Base-by-base conservation (phyloP, 139 green algal species). In the Astrephomene gubernaculifera region DNA sequence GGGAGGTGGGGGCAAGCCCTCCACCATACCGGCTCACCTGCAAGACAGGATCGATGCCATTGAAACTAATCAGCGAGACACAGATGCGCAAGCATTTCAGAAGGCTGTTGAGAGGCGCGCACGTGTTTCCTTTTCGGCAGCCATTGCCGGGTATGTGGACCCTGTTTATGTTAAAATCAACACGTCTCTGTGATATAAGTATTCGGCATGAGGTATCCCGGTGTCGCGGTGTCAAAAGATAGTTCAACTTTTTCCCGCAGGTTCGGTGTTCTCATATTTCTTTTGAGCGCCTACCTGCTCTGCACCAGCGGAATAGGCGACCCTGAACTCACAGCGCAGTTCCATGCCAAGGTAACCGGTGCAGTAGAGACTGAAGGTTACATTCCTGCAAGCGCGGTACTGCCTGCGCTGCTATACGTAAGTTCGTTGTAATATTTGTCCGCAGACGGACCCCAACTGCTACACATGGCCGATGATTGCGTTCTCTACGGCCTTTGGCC, bases 391-490 rank as follows among this genome's bases (percentile, higher is more conserved):
- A n/a, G n/a, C n/a, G n/a, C n/a, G n/a, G n/a, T n/a, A n/a, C n/a
- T n/a, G n/a, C n/a, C n/a, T n/a, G n/a, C n/a, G n/a, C n/a, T n/a
- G n/a, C n/a, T n/a, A n/a, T n/a, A n/a, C n/a, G n/a, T n/a, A n/a
- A n/a, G n/a, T n/a, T n/a, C n/a, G n/a, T n/a, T n/a, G n/a, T n/a
- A n/a, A n/a, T 63, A 43, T 78, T 35, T 49, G 38, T 44, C 2
- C 45, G 24, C 79, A 89, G 86, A 45, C 71, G 9, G 69, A 86
- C 36, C 60, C 60, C 3, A 76, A 83, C 36, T n/a, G 38, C 3
- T 90, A 90, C 60, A 72, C 71, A 33, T 86, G 75, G 87, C 87
- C 87, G 0, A 88, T 88, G 81, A 35, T 88, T 4, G 87, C 87
- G 6, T 90, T 90, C 52, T 70, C 45, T 22, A 90, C 87, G 33